These are phyloP conservation scores for Rubroboletus pulcherrimus DNA, from an alignment of 768 basidiomycete species.

Conservation along the genomic window DNA sequence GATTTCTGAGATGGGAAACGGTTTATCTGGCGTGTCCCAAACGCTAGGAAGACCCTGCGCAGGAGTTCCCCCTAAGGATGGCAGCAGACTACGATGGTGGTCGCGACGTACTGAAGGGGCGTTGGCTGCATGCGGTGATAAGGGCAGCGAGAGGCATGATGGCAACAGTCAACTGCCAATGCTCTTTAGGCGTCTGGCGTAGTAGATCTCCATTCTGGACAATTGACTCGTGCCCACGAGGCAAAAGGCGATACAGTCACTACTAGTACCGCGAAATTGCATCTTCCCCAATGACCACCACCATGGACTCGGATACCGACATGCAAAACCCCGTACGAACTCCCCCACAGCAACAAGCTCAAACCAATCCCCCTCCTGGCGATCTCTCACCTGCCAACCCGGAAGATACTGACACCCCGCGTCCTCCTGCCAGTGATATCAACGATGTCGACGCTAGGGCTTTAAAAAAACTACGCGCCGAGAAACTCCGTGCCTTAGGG, in stretches of 20 bases:
- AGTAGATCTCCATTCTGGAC: background rate
- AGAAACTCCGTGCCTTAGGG: background rate
- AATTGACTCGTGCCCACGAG: background rate
- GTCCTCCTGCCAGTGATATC: background rate
- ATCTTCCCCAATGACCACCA: slow-evolving; percentile 16
- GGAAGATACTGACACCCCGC: background rate
- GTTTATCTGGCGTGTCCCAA: background rate
- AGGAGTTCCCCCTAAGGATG: background rate
- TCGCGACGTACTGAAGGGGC: background rate
- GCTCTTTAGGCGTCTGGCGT: background rate
- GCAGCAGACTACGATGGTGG: background rate
- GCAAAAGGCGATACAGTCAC: background rate
- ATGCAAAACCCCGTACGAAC: background rate
- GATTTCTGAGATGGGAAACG: background rate
- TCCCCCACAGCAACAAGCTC: background rate
- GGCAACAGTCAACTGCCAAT: background rate
- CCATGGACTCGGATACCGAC: slow-evolving; percentile 1
- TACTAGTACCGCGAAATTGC: too few species aligned
- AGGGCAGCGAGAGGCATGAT: background rate
- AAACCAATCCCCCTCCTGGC: background rate
- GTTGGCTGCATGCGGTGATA: background rate
- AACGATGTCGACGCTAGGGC: too few species aligned
- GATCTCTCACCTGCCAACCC: background rate
- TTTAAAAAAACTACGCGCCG: background rate
- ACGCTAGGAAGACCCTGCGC: background rate